Evolutionary conservation across 1,284 basidiomycete genomes (phyloP), one percentile per base, ranked within the genome.

Genomic region (Tilletiaria anomala): DNA sequence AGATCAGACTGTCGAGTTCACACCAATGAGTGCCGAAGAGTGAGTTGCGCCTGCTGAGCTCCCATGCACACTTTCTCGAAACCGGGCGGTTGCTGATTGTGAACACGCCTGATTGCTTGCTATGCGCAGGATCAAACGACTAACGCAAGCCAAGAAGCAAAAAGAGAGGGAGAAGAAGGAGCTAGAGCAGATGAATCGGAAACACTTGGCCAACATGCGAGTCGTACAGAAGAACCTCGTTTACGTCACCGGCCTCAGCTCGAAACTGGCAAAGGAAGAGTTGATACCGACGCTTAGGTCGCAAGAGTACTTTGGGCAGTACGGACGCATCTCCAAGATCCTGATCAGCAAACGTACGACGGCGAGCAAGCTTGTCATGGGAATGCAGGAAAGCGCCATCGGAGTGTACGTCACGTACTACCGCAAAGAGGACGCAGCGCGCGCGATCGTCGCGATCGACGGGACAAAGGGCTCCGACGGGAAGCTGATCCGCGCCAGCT

Each of bases 391-490:
- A 32, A 80, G 85, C 32, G 79, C 87, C 33, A 76, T 94, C 20
- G 91, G 91, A 22, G 75, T 99, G 39, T 96, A 96, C 69, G 88
- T 99, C 68, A 91, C 88, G 14, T 99, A 93, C 66, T 78, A 91
- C 56, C 78, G 87, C 39, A 78, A 88, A 19, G 86, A 94, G 69
- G 93, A 99, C 69, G 93, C 93, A 1, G 83, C 86, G 20, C 78
- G 87, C 20, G 85, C 86, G 37, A 96, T 97, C 45, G 73, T 80
- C 12, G 85, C 87, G 11, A 81, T 97, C 22, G 93, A 99, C 69
- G 89, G 91, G 3, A 79, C 83, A 26, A 65, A 65, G 39, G 61
- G 60, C 81, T 48, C 52, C 16, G 63, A 64, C 21, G 63, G 61
- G 31, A 52, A 56, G 34, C 53, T 58, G 42, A 47, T 99, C 75